Conservation (phyloP, 345 rosid genomes). For the Euphorbia lathyris region DNA sequence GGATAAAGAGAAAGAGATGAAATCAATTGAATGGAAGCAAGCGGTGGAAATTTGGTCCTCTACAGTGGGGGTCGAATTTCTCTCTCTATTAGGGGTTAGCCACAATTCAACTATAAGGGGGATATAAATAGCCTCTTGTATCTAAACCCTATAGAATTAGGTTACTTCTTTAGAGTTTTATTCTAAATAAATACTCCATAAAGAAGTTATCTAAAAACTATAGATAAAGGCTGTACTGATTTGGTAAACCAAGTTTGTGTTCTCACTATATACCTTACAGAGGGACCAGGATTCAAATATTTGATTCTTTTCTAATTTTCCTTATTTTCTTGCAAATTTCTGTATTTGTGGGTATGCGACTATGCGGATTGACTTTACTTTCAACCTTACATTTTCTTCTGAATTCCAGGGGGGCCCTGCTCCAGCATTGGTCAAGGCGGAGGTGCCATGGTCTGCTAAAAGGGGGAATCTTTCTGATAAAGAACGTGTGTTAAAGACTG, state of each 20-base stretch:
- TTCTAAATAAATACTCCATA: too few species aligned
- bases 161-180: too few species aligned
- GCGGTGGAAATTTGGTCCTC: too few species aligned
- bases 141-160: too few species aligned
- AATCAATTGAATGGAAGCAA: too few species aligned
- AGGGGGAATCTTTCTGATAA: conserved; percentile 76
- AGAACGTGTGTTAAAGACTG: conserved; percentile 78
- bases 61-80: too few species aligned
- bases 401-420: conserved; percentile 62
- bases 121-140: too few species aligned
- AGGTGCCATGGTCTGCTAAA: conserved; percentile 86
- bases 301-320: background rate
- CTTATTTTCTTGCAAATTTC: conserved; percentile 5
- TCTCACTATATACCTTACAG: background rate
- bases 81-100: too few species aligned
- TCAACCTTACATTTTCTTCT: conserved; percentile 7
- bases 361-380: conserved; percentile 12
- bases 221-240: background rate
- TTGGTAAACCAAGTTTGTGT: background rate
- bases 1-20: too few species aligned
- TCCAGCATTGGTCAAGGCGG: conserved; percentile 74
- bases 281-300: background rate
- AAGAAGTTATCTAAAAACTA: too few species aligned
- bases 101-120: too few species aligned
- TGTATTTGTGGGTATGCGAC: background rate